Base-by-base conservation (phyloP, 768 basidiomycete species). In the Suillus subluteus region DNA sequence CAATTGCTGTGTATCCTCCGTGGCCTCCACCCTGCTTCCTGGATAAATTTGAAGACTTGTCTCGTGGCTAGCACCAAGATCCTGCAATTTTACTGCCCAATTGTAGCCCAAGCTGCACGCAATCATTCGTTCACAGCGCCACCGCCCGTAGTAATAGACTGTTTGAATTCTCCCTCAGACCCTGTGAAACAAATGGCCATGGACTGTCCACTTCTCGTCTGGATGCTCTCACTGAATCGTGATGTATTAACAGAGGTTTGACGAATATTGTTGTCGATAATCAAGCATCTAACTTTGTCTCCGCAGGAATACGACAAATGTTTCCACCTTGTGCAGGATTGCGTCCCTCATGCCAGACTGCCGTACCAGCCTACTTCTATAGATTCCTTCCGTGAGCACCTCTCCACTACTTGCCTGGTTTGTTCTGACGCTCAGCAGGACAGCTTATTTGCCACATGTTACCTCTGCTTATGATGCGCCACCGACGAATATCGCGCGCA, bases 401-500 rank as follows among this genome's bases (percentile, higher is more conserved):
- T 26, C 40, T 83, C 26, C n/a, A 46, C 44, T 21, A 40, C 21
- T 41, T 63, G 12, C 56, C 23, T 40, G n/a, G 62, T 44, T 23
- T 43, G 46, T 12, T 54, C 41, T 56, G 43, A 62, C 40, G 9
- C 68, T 72, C 30, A 68, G 55, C 76, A 93, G 92, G 91, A 26
- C 84, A 86, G 73, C 79, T 91, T 70, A 88, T 94, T 75, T 87
- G 88, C 21, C 83, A 89, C 69, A 89, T 93, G 82, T 79, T 94
- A 12, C 92, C 92, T 0, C 80, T 93, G 15, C 87, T 93, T 70
- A 92, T 94, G 92, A 93, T 93, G 92, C 81, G 91, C 18, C 92
- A 93, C 75, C 83, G 91, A 64, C 87, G 92, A 46, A 90, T 93
- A 76, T 90, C 92, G 2, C 82, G 91, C 23, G 78, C 88, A 15